phyloP scores from a whole-genome alignment of 768 basidiomycete genomes.

The Phylloporus arenicola region DNA sequence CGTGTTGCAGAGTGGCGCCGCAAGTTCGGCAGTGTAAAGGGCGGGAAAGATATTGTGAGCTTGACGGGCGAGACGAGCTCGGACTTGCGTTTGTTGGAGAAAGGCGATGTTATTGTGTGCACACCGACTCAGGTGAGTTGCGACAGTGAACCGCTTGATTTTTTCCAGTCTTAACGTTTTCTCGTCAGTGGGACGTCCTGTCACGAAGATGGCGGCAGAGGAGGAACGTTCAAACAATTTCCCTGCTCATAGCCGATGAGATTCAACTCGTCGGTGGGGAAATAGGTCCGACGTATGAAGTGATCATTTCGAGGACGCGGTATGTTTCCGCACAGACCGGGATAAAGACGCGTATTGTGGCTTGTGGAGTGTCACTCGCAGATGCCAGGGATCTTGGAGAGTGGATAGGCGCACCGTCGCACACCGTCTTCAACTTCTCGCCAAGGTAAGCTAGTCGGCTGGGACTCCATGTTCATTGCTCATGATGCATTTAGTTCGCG shows the following conservation, averaged over 20 bases:
- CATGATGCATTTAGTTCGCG: constrained; percentile 56
- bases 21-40: constrained; percentile 79
- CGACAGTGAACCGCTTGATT: too few species aligned
- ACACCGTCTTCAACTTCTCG: constrained; percentile 97
- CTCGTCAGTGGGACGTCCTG: constrained; percentile 82
- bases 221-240: constrained; percentile 93
- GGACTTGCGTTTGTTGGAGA: constrained; percentile 83
- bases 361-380: constrained; percentile 90
- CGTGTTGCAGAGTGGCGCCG: constrained; percentile 83
- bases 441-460: constrained; percentile 53
- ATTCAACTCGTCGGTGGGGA: constrained; percentile 93
- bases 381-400: constrained; percentile 95
- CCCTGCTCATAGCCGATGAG: constrained; percentile 91
- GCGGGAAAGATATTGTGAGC: constrained; percentile 90
- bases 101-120: constrained; percentile 90
- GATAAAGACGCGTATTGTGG: constrained; percentile 88
- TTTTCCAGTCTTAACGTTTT: background rate
- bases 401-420: constrained; percentile 93
- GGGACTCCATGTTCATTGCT: constrained; percentile 3
- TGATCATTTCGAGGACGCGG: constrained; percentile 87
- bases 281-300: constrained; percentile 81
- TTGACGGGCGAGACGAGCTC: constrained; percentile 93
- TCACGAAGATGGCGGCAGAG: constrained; percentile 95
- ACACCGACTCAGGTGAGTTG: constrained; percentile 78
- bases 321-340: constrained; percentile 95